Conservation (phyloP, 495 filamentous ascomycete species). For the Polyplosphaeria fusca region DNA sequence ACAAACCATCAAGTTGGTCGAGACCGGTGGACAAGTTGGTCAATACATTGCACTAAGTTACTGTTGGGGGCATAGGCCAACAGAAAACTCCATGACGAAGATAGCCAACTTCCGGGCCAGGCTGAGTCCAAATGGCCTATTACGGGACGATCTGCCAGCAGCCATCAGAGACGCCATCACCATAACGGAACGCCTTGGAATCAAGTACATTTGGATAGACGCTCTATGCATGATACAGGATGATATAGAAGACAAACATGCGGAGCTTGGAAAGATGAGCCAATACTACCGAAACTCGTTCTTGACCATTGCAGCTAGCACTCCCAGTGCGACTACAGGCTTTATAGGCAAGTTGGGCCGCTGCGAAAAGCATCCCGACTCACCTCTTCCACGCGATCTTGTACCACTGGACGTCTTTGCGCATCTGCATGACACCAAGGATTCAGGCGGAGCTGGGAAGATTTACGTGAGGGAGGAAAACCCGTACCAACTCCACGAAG, state of each 20-base stretch:
- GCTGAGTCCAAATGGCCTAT: not conserved
- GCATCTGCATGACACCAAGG: not conserved
- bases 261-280: constrained; percentile 5
- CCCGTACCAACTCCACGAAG: not conserved
- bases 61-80: not conserved
- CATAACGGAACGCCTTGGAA: not conserved
- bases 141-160: not conserved
- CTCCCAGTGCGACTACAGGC: not conserved
- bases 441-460: not conserved
- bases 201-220: constrained; percentile 12
- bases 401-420: not conserved
- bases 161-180: not conserved
- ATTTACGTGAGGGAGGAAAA: constrained; percentile 14
- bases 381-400: not conserved
- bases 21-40: not conserved
- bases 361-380: not conserved
- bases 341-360: not conserved
- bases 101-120: not conserved
- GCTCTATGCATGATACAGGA: constrained; percentile 11
- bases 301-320: constrained; percentile 3
- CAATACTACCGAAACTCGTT: constrained; percentile 5
- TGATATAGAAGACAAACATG: not conserved
- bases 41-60: constrained; percentile 5
- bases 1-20: not conserved
- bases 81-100: not conserved